Conservation (phyloP, 306 rosid genomes). For the Bauhinia variegata region DNA sequence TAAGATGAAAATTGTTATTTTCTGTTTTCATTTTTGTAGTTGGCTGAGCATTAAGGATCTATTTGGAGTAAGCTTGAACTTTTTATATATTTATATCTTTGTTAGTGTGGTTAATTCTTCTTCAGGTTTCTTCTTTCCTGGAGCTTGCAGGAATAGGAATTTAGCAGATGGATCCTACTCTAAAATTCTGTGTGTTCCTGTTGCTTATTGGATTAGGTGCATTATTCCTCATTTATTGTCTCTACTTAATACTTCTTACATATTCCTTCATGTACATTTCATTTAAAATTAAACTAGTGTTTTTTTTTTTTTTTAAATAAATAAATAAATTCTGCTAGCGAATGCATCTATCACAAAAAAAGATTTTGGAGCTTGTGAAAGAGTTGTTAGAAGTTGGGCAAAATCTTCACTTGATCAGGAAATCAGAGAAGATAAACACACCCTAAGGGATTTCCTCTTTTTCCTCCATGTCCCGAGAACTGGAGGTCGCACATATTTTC, state of each 20-base stretch:
- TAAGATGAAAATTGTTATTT: not conserved
- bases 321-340: conserved; percentile 49
- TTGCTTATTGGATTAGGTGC: conserved; percentile 68
- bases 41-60: not conserved
- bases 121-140: conserved; percentile 12
- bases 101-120: not conserved
- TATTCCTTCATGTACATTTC: conserved; percentile 8
- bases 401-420: conserved; percentile 61
- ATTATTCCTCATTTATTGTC: not conserved
- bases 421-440: conserved; percentile 67
- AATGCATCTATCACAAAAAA: conserved; percentile 45
- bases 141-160: conserved; percentile 50
- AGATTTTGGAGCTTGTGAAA: conserved; percentile 66
- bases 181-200: conserved; percentile 52
- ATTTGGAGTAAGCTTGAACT: no score
- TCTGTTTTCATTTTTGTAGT: not conserved
- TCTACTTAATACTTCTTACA: not conserved
- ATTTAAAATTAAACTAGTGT: conserved; percentile 17
- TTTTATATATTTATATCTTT: not conserved
- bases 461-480: conserved; percentile 97
- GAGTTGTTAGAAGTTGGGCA: conserved; percentile 79
- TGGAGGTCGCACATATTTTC: conserved; percentile 91
- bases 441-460: conserved; percentile 72
- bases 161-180: conserved; percentile 68
- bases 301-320: conserved; percentile 18